phyloP scores from a whole-genome alignment of 148 eudicot species.

The Persicaria maculosa region DNA sequence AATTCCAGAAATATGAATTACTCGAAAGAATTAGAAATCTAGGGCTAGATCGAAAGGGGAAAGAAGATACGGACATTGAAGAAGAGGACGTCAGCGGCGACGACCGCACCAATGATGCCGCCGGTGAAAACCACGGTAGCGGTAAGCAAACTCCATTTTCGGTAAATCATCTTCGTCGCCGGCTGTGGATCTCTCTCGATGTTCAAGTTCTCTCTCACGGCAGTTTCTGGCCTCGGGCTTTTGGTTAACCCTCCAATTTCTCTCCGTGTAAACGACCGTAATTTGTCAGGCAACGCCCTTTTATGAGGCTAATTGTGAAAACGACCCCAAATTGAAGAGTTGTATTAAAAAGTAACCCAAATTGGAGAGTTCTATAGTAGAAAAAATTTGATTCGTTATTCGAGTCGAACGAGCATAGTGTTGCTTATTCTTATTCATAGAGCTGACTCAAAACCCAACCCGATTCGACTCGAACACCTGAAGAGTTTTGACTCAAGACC shows the following conservation, averaged over 20 bases:
- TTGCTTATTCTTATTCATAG: no score
- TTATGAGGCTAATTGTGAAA: no score
- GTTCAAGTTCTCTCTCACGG: background rate
- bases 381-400: no score
- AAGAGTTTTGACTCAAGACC: no score
- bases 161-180: conserved; percentile 46
- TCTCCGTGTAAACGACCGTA: no score
- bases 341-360: no score
- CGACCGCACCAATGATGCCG: conserved; percentile 35
- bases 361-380: no score
- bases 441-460: no score
- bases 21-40: background rate
- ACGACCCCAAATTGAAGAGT: no score
- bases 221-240: background rate
- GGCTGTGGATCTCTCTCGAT: background rate
- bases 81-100: conserved; percentile 37
- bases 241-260: background rate
- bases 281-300: no score
- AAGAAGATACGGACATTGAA: conserved; percentile 24
- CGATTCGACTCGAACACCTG: no score
- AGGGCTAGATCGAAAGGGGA: background rate
- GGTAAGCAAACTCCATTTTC: conserved; percentile 75
- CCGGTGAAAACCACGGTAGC: conserved; percentile 42
- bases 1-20: background rate
- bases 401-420: no score